Percentiles rank a stretch among this genome's conserved stretches.
Conservation (phyloP, 208 protist genomes). For the Leishmania aethiopica region DNA sequence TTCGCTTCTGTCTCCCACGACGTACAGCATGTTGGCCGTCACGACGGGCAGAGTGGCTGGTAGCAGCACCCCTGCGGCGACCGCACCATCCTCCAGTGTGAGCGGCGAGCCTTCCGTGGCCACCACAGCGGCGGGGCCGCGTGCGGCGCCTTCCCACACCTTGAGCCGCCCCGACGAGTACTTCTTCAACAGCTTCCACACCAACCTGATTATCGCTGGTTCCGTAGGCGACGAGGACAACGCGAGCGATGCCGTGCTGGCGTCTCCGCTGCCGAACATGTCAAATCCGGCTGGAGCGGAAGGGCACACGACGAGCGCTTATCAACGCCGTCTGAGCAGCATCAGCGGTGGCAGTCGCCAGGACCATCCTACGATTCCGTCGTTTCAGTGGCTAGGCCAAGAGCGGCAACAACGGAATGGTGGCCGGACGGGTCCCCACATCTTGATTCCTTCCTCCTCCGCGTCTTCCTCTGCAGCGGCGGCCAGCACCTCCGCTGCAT, state of each 20-base stretch:
- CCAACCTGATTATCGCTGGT: background rate
- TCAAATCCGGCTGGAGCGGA: background rate
- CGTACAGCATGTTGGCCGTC: conserved; percentile 9
- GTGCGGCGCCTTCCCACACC: background rate
- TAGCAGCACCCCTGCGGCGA: background rate
- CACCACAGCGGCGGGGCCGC: background rate
- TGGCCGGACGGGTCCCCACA: background rate
- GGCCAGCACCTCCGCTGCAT: background rate
- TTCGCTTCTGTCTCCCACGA: background rate
- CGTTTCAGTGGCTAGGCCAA: background rate
- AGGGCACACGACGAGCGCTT: background rate
- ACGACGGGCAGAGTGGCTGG: background rate
- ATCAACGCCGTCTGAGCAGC: background rate
- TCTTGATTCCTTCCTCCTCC: background rate
- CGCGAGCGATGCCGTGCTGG: background rate
- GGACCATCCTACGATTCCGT: background rate
- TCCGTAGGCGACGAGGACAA: background rate
- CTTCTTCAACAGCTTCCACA: conserved; percentile 28
- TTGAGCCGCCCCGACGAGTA: conserved; percentile 16
- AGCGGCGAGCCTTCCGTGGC: background rate
- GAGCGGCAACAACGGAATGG: background rate
- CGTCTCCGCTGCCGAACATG: background rate
- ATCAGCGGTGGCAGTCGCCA: background rate
- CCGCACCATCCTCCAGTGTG: background rate
- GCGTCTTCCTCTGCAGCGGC: background rate